Evolutionary conservation across 2,329 filamentous ascomycete species (phyloP).

Genomic region (Penicillium digitatum): DNA sequence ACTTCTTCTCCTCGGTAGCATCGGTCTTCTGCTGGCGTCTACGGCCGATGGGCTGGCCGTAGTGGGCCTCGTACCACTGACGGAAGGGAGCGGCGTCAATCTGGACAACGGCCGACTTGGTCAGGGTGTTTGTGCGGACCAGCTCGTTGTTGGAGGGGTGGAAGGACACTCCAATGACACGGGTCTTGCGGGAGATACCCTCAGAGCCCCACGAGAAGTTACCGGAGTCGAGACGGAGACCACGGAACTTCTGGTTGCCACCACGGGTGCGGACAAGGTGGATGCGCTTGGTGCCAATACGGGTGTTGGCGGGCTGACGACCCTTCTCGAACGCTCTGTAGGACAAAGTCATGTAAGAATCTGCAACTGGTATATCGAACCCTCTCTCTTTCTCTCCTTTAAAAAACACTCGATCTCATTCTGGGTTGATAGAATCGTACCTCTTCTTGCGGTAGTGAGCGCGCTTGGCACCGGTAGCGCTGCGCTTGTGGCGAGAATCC

Average conservation of each 20-base stretch:
- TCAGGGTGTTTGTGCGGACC: slow-evolving; percentile 99
- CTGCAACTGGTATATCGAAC: slow-evolving; percentile 1
- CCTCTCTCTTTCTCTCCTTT: not conserved
- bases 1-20: slow-evolving; percentile 72
- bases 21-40: slow-evolving; percentile 76
- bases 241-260: slow-evolving; percentile 99
- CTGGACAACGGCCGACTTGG: slow-evolving; percentile 97
- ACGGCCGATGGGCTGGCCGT: slow-evolving; percentile 84
- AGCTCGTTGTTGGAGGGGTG: slow-evolving; percentile 99
- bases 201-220: slow-evolving; percentile 99
- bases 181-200: slow-evolving; percentile 96
- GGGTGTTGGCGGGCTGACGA: slow-evolving; percentile 98
- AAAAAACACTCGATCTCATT: slow-evolving; percentile 44
- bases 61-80: slow-evolving; percentile 99
- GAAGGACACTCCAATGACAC: slow-evolving; percentile 97
- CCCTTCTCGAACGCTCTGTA: slow-evolving; percentile 99
- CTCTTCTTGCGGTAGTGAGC: slow-evolving; percentile 73
- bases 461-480: slow-evolving; percentile 97
- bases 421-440: slow-evolving; percentile 47
- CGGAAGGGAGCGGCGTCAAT: slow-evolving; percentile 98
- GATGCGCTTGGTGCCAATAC: slow-evolving; percentile 95
- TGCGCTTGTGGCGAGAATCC: slow-evolving; percentile 99
- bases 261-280: slow-evolving; percentile 95
- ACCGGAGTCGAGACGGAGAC: slow-evolving; percentile 94
- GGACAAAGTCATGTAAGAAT: slow-evolving; percentile 58